Evolutionary conservation across 805 yeast genomes (phyloP), one percentile per base, ranked within the genome.

Genomic region (Kodamaea leandrae): DNA sequence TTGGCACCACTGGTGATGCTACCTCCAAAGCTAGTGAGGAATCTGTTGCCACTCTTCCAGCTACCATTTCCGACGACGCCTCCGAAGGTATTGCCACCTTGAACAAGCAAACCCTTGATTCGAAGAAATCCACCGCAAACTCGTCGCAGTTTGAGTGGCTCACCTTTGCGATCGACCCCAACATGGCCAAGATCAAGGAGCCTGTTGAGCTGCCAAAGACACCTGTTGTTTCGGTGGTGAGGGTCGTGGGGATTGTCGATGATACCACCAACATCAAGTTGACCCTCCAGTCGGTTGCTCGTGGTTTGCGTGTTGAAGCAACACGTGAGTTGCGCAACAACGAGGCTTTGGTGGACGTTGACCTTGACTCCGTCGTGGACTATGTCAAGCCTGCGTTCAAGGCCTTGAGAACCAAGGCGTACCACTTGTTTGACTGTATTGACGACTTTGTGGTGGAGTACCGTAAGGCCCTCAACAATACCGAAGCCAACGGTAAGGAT

Each of bases 261-360:
- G 75, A 67, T 37, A 58, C 64, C n/a, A 64, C 66, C 29, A 61
- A 61, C 37, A 60, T 78, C 33, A 63, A 69, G 15, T 41, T 80
- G 16, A 71, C 78, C 0, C 63, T 78, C 36, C 76, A 71, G 48
- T 82, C 82, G 2, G 43, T 77, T 3, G 51, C 70, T 0, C 61
- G 84, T 44, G 83, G 74, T 12, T 34, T 41, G 14, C 50, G 44
- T 32, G 40, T 32, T 8, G 27, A 21, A 38, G 4, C 45, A 29
- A 24, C 35, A 17, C 43, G 36, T 25, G 42, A 33, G 5, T 36
- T 27, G 14, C 40, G 48, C 15, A 39, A 54, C 8, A 57, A 60
- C 47, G 72, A 65, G 42, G 43, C 45, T 9, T 38, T 57, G 21
- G 45, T 68, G 17, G 53, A 53, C 9, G 47, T 66, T 3, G 60